Evolutionary conservation across 805 yeast genomes (phyloP), one percentile per base, ranked within the genome.

Genomic region (Yarrowia keelungensis): DNA sequence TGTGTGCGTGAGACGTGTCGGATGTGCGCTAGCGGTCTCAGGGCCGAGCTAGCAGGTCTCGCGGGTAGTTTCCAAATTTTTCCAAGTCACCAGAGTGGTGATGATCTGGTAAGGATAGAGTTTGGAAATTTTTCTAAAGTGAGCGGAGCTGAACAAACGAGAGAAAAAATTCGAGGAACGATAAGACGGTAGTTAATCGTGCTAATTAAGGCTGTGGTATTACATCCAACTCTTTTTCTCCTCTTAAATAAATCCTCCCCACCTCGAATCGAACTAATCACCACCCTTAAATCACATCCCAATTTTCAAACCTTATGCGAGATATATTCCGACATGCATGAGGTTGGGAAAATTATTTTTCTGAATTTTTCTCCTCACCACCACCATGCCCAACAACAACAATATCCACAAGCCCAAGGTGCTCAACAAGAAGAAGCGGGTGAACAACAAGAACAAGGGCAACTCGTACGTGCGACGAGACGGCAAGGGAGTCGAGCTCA

Each of bases 361-460:
- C 22, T 56, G 5, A 58, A 35, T 45, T 5, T 43, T 16, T 15
- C 43, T 58, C 26, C 16, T 41, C 16, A 32, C 51, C n/a, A 16
- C 41, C 39, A 16, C 59, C 59, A 91, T 91, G 97, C 95, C 97
- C 42, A 88, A 92, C 16, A 89, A 85, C 79, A 91, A 90, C 82
- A 86, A 92, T 53, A 83, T 91, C 72, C 92, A 92, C 79, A 90
- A 88, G 78, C 97, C 95, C 59, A 75, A 83, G 49, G 77, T 87
- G 78, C 81, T 87, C 16, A 81, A 82, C 32, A 74, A 74, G 38
- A 71, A 72, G 47, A 66, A 67, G 8, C 66, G 73, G 8, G 73
- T 75, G 35, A 72, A 69, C 39, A 58, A 51, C 70, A 46, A 69
- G 61, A 45, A 73, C 73, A 53, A 71, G 69, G 59, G 69, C 67